Evolutionary conservation across 2,329 filamentous ascomycete species (phyloP).

Genomic region (Apiospora saccharicola): DNA sequence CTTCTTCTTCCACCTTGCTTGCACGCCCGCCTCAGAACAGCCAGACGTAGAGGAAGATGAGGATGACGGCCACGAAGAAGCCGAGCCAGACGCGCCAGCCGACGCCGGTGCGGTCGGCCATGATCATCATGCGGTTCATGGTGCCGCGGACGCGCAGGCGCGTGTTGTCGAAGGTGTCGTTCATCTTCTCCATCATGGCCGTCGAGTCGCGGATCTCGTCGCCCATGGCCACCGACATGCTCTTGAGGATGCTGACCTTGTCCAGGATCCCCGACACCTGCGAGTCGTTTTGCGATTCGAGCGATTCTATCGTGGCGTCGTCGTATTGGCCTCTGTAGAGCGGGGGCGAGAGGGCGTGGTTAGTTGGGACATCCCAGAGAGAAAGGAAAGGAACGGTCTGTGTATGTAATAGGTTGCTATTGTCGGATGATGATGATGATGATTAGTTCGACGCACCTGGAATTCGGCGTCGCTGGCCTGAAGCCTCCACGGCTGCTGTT

Average conservation of each 20-base stretch:
- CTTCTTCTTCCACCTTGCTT: conserved; percentile 14
- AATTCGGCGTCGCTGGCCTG: conserved; percentile 75
- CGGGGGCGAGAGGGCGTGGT: neutral
- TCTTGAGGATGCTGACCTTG: conserved; percentile 89
- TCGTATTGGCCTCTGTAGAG: conserved; percentile 82
- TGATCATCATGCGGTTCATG: conserved; percentile 96
- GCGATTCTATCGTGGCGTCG: conserved; percentile 87
- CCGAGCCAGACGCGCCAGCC: conserved; percentile 93
- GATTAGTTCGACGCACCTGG: conserved; percentile 56
- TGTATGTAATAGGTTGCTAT: neutral
- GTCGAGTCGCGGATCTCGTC: conserved; percentile 94
- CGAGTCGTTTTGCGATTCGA: conserved; percentile 94
- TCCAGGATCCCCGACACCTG: conserved; percentile 90
- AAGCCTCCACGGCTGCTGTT: conserved; percentile 50
- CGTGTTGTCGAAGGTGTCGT: conserved; percentile 90
- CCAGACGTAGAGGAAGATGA: conserved; percentile 94
- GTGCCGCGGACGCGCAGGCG: conserved; percentile 83
- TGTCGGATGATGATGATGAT: neutral
- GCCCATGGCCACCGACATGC: conserved; percentile 91
- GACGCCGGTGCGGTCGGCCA: conserved; percentile 94
- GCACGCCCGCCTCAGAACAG: conserved; percentile 64
- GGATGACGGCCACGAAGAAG: conserved; percentile 84
- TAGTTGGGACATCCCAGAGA: conserved; percentile 28
- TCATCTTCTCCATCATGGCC: conserved; percentile 92
- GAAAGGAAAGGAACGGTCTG: neutral